phyloP scores from a whole-genome alignment of 345 rosid genomes.

The Adansonia digitata region DNA sequence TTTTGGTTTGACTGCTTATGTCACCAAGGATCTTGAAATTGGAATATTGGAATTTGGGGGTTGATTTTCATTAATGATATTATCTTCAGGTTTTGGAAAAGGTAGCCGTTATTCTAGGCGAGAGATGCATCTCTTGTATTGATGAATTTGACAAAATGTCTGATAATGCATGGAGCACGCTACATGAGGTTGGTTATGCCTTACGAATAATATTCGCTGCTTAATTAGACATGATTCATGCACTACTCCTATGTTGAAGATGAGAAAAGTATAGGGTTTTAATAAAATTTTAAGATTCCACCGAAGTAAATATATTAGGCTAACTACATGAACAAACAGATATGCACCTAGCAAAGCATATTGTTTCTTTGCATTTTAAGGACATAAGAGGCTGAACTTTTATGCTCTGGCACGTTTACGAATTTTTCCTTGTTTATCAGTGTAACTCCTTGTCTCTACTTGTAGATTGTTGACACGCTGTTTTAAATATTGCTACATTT shows the following conservation, averaged over 20 bases:
- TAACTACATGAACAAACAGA: slow-evolving; percentile 94
- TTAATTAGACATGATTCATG: not conserved
- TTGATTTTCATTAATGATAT: slow-evolving; percentile 9
- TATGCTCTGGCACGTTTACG: slow-evolving; percentile 2
- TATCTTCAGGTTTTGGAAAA: slow-evolving; percentile 85
- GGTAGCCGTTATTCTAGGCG: slow-evolving; percentile 96
- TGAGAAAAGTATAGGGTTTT: too few relatives aligned
- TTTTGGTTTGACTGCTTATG: slow-evolving; percentile 98
- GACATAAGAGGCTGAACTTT: slow-evolving; percentile 49
- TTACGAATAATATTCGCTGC: too few relatives aligned
- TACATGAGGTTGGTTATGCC: slow-evolving; percentile 70
- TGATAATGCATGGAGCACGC: slow-evolving; percentile 93
- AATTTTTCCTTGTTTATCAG: not conserved
- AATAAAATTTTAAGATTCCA: too few relatives aligned
- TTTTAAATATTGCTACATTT: slow-evolving; percentile 65
- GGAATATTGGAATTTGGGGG: not conserved
- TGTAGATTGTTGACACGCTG: slow-evolving; percentile 75
- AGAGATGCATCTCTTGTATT: slow-evolving; percentile 88
- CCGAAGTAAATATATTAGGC: too few relatives aligned
- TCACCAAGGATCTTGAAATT: slow-evolving; percentile 78
- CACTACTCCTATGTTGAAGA: slow-evolving; percentile 5
- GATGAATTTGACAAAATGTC: slow-evolving; percentile 99
- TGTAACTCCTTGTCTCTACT: slow-evolving; percentile 7
- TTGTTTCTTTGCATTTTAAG: slow-evolving; percentile 79
- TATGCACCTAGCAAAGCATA: slow-evolving; percentile 89